Conservation (phyloP, 1,139 yeast genomes). For the Suhomyces panamericanus region DNA sequence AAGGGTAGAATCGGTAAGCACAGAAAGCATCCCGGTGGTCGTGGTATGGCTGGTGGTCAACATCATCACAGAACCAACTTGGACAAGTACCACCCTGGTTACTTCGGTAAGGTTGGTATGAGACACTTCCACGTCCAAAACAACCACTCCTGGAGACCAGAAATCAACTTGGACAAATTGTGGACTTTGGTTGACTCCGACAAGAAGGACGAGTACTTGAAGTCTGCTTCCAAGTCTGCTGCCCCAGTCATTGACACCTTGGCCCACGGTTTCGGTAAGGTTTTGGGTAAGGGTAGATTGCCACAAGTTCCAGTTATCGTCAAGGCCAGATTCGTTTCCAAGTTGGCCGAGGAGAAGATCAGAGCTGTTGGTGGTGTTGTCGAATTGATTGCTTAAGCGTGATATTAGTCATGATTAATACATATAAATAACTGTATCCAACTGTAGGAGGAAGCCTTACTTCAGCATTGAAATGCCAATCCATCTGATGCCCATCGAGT, state of each 20-base stretch:
- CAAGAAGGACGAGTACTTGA: constrained; percentile 92
- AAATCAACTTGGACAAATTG: constrained; percentile 96
- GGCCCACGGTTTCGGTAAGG: constrained; percentile 99
- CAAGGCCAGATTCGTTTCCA: constrained; percentile 98
- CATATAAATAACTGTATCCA: constrained; percentile 15
- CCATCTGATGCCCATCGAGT: no score
- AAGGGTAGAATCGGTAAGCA: constrained; percentile 99
- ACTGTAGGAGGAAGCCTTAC: neutral
- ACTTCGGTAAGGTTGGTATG: constrained; percentile 99
- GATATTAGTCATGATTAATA: constrained; percentile 15
- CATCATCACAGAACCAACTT: constrained; percentile 99
- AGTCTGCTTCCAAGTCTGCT: constrained; percentile 80
- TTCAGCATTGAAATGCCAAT: no score
- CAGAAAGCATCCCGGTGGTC: constrained; percentile 99
- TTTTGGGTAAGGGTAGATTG: constrained; percentile 98
- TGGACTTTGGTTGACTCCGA: constrained; percentile 97
- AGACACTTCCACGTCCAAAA: constrained; percentile 99
- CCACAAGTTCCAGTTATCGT: constrained; percentile 99
- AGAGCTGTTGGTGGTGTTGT: constrained; percentile 99
- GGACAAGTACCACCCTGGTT: constrained; percentile 99
- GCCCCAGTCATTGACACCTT: constrained; percentile 99
- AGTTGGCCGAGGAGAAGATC: constrained; percentile 99
- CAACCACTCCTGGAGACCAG: constrained; percentile 97
- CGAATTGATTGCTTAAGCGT: constrained; percentile 90
- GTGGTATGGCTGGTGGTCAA: constrained; percentile 99